phyloP scores from a whole-genome alignment of 495 filamentous ascomycete genomes.

The Aspergillus biplanus region DNA sequence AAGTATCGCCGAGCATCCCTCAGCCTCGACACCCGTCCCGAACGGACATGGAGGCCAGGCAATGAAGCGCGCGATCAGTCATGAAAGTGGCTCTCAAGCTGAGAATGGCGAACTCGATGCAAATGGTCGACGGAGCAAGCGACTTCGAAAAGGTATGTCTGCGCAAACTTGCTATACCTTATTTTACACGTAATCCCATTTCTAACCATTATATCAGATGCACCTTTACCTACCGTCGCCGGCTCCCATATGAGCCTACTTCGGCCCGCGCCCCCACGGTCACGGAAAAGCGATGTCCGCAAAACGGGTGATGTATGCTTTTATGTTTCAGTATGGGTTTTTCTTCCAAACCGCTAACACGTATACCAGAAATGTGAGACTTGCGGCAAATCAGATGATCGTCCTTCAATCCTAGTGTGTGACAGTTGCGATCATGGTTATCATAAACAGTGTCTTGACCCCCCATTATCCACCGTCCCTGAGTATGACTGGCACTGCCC shows the following conservation, averaged over 20 bases:
- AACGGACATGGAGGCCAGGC: conserved; percentile 62
- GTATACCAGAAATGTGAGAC: conserved; percentile 74
- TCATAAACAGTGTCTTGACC: conserved; percentile 87
- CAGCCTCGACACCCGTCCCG: conserved; percentile 47
- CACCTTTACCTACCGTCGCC: conserved; percentile 80
- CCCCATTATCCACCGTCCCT: conserved; percentile 73
- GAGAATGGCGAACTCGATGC: conserved; percentile 68
- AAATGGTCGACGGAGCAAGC: conserved; percentile 83
- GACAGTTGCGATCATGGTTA: conserved; percentile 92
- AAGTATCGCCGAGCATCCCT: conserved; percentile 41
- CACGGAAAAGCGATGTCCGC: conserved; percentile 66
- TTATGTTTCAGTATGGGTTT: conserved; percentile 4
- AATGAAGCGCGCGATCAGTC: conserved; percentile 83
- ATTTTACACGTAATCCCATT: not conserved
- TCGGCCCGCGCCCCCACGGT: conserved; percentile 75
- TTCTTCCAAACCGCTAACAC: conserved; percentile 9
- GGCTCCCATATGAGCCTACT: conserved; percentile 97
- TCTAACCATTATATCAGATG: conserved; percentile 57
- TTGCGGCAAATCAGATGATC: conserved; percentile 84
- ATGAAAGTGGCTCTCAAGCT: conserved; percentile 67
- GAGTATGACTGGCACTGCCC: conserved; percentile 97
- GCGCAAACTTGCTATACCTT: not conserved
- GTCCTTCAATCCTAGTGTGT: conserved; percentile 72
- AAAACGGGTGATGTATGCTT: conserved; percentile 74
- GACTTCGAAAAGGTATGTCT: conserved; percentile 84